These are phyloP conservation scores for Quercus robur DNA, from an alignment of 306 rosid species.

Conservation along the genomic window DNA sequence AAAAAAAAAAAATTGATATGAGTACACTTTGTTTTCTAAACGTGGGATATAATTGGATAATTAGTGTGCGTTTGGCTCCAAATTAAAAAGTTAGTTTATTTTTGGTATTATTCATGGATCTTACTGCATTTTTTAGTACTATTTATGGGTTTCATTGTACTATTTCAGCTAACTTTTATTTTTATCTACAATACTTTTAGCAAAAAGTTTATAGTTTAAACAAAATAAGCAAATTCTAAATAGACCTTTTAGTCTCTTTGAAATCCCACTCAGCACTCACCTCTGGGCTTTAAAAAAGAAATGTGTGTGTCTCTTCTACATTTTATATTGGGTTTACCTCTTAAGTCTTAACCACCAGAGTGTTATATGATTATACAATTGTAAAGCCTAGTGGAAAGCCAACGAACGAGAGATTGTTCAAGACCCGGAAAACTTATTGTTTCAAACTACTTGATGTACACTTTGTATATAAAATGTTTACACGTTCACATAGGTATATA, in stretches of 20 bases:
- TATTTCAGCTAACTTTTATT: too few species aligned
- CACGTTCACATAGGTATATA: too few species aligned
- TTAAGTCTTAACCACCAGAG: not conserved
- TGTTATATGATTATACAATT: not conserved
- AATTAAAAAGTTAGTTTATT: too few species aligned
- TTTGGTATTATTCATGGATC: too few species aligned
- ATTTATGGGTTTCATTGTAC: accelerated
- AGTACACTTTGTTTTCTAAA: not conserved
- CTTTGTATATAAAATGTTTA: too few species aligned
- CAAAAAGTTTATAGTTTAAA: accelerated
- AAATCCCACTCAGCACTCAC: too few species aligned
- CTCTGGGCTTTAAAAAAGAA: not conserved
- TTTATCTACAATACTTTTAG: too few species aligned
- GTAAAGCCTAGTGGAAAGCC: not conserved
- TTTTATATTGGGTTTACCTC: not conserved
- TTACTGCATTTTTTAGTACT: too few species aligned
- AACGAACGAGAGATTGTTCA: not conserved
- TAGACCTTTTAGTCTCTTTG: too few species aligned
- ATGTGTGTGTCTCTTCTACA: not conserved
- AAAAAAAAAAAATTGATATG: too few species aligned
- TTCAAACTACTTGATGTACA: too few species aligned
- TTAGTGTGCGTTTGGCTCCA: not conserved
- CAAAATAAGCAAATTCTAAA: too few species aligned
- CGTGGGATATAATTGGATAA: not conserved
- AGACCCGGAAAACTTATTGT: not conserved